Evolutionary conservation across 352 stramenopile species (phyloP).

Genomic region (Phytophthora kernoviae): DNA sequence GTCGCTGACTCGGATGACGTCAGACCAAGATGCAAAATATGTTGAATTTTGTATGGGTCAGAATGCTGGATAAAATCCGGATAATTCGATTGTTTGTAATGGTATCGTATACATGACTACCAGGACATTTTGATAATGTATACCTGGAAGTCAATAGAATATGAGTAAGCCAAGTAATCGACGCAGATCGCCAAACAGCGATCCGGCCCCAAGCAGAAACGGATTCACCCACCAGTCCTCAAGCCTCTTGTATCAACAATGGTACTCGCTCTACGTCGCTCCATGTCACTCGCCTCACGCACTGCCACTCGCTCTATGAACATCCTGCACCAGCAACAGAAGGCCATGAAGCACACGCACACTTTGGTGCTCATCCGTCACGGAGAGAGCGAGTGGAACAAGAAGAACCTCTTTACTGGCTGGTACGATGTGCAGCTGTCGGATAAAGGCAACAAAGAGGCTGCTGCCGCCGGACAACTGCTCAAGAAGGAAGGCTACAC

Average conservation of each 20-base stretch:
- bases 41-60: no score
- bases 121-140: no score
- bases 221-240: conserved; percentile 5
- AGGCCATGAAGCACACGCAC: conserved; percentile 80
- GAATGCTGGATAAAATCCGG: no score
- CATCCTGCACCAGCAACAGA: conserved; percentile 62
- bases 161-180: conserved; percentile 1
- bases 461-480: conserved; percentile 87
- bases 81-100: no score
- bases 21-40: no score
- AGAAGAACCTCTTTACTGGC: conserved; percentile 94
- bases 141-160: no score
- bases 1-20: no score
- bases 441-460: conserved; percentile 91
- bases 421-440: conserved; percentile 94
- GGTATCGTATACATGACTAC: no score
- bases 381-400: conserved; percentile 95
- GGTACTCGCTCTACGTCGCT: conserved; percentile 64
- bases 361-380: conserved; percentile 93
- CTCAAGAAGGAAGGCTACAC: conserved; percentile 93
- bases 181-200: conserved; percentile 3
- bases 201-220: conserved; percentile 35
- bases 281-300: conserved; percentile 46
- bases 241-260: conserved; percentile 32
- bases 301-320: conserved; percentile 28